Evolutionary conservation across 495 filamentous ascomycete genomes (phyloP).

Genomic region (Stereocaulon alpinum): DNA sequence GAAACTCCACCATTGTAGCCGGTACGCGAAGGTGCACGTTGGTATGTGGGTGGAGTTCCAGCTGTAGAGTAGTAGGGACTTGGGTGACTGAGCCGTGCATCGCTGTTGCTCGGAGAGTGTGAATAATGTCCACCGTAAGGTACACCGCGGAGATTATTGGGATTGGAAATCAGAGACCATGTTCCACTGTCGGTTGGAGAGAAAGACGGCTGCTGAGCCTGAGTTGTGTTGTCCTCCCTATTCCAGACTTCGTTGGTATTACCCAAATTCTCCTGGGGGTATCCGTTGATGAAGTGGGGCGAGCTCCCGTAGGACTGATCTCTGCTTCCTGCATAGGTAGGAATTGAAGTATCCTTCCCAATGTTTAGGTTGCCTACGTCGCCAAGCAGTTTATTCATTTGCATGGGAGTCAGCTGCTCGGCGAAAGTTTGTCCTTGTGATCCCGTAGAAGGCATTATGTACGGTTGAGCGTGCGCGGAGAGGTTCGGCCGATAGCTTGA

Average conservation of each 20-base stretch:
- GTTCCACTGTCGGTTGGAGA: conserved; percentile 13
- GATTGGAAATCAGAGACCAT: conserved; percentile 4
- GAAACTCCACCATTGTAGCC: conserved; percentile 28
- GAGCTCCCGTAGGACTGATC: conserved; percentile 2
- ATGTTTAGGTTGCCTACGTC: conserved; percentile 19
- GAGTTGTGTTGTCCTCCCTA: conserved; percentile 7
- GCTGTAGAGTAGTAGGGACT: conserved; percentile 48
- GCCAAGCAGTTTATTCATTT: conserved; percentile 13
- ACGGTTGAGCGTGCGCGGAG: conserved; percentile 14
- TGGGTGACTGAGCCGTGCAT: conserved; percentile 41
- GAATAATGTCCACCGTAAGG: conserved; percentile 29
- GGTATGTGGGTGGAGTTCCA: conserved; percentile 36
- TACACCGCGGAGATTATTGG: conserved; percentile 11
- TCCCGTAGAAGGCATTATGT: neutral
- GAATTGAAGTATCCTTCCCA: conserved; percentile 12
- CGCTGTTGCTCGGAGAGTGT: conserved; percentile 46
- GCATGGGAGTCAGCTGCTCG: conserved; percentile 11
- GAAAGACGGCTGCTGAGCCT: conserved; percentile 2
- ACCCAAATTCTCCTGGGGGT: conserved; percentile 5
- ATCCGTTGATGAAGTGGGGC: neutral
- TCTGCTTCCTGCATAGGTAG: conserved; percentile 8
- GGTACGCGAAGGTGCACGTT: conserved; percentile 34
- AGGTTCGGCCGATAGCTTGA: conserved; percentile 14
- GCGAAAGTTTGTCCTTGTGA: conserved; percentile 3
- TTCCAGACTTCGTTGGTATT: conserved; percentile 7